These are phyloP conservation scores for Cladorrhinum sp. DNA, from an alignment of 2,329 filamentous ascomycete species.

Conservation along the genomic window DNA sequence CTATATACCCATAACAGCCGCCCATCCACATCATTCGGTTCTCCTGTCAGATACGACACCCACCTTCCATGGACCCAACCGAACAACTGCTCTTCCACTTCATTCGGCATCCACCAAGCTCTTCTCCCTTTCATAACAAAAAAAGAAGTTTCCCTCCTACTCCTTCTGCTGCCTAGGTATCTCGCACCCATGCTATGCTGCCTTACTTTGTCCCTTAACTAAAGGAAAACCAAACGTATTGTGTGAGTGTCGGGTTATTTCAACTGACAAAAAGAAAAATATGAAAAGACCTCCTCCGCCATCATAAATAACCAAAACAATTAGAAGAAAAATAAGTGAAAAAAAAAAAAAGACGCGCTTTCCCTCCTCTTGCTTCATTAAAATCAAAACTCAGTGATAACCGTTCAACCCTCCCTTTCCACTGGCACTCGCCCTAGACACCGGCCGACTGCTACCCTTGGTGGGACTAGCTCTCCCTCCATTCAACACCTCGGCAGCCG, in stretches of 20 bases:
- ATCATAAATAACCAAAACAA: not conserved
- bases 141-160: not conserved
- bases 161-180: not conserved
- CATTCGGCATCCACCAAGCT: too few species aligned
- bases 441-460: not conserved
- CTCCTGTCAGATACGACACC: too few species aligned
- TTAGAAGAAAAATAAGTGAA: not conserved
- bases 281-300: not conserved
- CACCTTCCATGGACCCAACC: not conserved
- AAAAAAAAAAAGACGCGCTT: not conserved
- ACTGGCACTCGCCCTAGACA: not conserved
- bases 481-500: conserved; percentile 13
- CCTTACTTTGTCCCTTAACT: not conserved
- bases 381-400: not conserved
- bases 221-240: not conserved
- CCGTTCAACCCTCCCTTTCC: not conserved
- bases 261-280: not conserved
- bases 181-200: not conserved
- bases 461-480: not conserved
- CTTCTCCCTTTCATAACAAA: not conserved
- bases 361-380: not conserved
- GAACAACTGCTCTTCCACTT: too few species aligned
- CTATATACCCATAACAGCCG: not conserved
- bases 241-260: not conserved
- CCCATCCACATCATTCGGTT: not conserved